Evolutionary conservation across 768 basidiomycete genomes (phyloP), one percentile per base, ranked within the genome.

Genomic region (Russula ochroleuca): DNA sequence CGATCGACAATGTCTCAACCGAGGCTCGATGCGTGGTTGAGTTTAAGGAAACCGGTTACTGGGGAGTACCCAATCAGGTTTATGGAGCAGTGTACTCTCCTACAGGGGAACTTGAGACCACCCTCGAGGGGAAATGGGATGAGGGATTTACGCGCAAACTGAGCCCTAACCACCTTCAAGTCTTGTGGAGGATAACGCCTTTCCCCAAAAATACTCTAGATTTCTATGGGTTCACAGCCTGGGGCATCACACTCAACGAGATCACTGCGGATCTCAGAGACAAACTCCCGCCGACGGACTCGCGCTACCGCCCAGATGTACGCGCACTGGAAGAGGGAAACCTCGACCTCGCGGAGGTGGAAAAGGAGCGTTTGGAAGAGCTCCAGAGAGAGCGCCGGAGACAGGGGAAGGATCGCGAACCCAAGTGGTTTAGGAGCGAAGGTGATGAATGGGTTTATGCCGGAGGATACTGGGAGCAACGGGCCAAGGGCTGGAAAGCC

Each of bases 111-210:
- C 75, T 80, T 13, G 74, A 81, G 19, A 80, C 86, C 40, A 80
- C 81, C 43, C 75, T 94, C n/a, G 91, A 93, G 73, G 92, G 92
- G 52, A 92, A 88, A 73, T 95, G 92, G 93, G 89, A 94, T 70
- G 88, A 93, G 62, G 84, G 85, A 68, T 74, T 94, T 63, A 82
- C 83, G n/a, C 85, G 84, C 67, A 82, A 81, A 52, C 76, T 87
- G 31, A 87, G 87, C 71, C 76, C 82, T 19, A 85, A 83, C 3
- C 83, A 87, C 72, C 83, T 89, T 70, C 86, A 80, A 59, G 79
- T 90, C 49, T 80, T 95, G 55, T 95, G 92, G 92, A 83, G 87
- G 59, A 82, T 85, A 47, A 74, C 79, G 13, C 84, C 88, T 13
- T 92, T 89, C 75, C 87, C 89, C 33, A 84, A 86, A 69, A 81